phyloP scores from a whole-genome alignment of 1,139 yeast genomes.

The Arxiozyma bovina region DNA sequence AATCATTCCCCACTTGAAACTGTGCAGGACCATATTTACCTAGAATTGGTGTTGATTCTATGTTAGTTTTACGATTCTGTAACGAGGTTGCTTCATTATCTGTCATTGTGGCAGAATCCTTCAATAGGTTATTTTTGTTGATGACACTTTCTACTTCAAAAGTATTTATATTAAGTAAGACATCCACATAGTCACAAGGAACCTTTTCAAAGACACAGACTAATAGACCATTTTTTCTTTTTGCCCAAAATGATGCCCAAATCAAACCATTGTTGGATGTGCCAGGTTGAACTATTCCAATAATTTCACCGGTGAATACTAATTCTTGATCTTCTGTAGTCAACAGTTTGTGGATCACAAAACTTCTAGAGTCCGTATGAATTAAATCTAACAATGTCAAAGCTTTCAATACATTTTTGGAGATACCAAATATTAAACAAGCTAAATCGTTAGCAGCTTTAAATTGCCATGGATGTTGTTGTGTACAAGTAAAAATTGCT shows the following conservation, averaged over 20 bases:
- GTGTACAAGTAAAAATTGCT: conserved; percentile 78
- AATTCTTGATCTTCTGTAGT: conserved; percentile 35
- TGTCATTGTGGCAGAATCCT: background rate
- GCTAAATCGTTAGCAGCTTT: conserved; percentile 87
- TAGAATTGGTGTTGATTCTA: background rate
- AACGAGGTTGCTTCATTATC: background rate
- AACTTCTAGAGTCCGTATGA: conserved; percentile 62
- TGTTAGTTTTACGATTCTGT: background rate
- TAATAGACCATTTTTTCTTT: conserved; percentile 57
- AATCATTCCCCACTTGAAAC: conserved; percentile 1
- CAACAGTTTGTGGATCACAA: conserved; percentile 51
- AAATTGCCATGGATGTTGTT: conserved; percentile 67
- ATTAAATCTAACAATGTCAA: conserved; percentile 67
- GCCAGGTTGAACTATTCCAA: conserved; percentile 42
- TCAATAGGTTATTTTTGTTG: conserved; percentile 19
- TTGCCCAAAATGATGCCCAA: conserved; percentile 88
- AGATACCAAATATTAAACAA: conserved; percentile 76
- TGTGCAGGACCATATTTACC: background rate
- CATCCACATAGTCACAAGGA: conserved; percentile 69
- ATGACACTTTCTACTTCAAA: conserved; percentile 21
- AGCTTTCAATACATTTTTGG: conserved; percentile 53
- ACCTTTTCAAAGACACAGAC: conserved; percentile 86
- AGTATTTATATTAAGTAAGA: conserved; percentile 35
- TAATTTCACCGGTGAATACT: conserved; percentile 48
- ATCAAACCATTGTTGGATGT: conserved; percentile 37